Percentiles rank a stretch among this genome's conserved stretches.
These are phyloP conservation scores for Leccinum proximum DNA, from an alignment of 1,284 basidiomycete genomes.

Conservation along the genomic window DNA sequence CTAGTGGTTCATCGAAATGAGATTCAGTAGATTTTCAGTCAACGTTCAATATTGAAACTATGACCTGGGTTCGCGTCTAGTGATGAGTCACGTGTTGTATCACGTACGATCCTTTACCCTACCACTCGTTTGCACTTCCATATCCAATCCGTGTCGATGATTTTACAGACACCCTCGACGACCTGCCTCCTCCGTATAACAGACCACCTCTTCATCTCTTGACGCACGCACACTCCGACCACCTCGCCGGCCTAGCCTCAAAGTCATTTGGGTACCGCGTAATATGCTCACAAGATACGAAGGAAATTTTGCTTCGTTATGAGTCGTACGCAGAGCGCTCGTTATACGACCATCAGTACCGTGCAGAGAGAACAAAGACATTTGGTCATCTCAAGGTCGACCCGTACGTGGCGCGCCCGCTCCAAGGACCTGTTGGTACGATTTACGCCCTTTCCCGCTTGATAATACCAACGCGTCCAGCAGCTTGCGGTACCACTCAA, in stretches of 20 bases:
- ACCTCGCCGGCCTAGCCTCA: constrained; percentile 65
- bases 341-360: constrained; percentile 45
- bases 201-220: constrained; percentile 69
- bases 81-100: not conserved
- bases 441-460: not conserved
- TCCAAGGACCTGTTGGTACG: constrained; percentile 54
- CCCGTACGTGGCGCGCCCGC: constrained; percentile 40
- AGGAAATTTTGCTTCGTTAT: constrained; percentile 76
- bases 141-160: constrained; percentile 83
- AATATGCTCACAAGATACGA: constrained; percentile 77
- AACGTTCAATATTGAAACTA: too few relatives aligned
- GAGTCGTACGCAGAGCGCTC: constrained; percentile 68
- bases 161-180: constrained; percentile 47
- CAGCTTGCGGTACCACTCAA: constrained; percentile 48
- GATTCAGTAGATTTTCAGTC: too few relatives aligned
- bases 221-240: constrained; percentile 85
- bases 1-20: too few relatives aligned
- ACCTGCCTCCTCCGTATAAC: constrained; percentile 32
- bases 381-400: constrained; percentile 66
- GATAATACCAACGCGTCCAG: constrained; percentile 32
- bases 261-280: constrained; percentile 67
- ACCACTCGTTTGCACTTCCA: constrained; percentile 59
- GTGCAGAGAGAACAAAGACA: constrained; percentile 55
- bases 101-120: constrained; percentile 36
- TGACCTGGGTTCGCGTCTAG: too few relatives aligned